Conservation (phyloP, 495 filamentous ascomycete species). For the Neurospora discreta region DNA sequence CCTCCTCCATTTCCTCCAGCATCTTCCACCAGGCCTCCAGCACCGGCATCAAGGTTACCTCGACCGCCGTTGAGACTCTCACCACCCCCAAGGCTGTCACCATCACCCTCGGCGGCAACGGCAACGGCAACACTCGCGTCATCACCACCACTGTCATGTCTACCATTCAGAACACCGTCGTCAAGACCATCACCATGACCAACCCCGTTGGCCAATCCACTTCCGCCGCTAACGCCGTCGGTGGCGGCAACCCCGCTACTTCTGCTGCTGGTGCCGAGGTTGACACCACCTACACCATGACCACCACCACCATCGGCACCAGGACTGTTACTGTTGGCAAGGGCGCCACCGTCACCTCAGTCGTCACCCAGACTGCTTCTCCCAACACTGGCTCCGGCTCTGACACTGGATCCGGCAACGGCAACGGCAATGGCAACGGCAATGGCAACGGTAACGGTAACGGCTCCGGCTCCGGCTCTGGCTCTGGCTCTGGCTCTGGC, state of each 20-base stretch:
- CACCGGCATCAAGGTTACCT: conserved; percentile 15
- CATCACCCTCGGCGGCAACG: conserved; percentile 25
- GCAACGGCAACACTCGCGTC: conserved; percentile 21
- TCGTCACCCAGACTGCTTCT: conserved; percentile 4
- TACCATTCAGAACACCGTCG: conserved; percentile 18
- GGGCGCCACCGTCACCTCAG: conserved; percentile 8
- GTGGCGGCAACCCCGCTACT: conserved; percentile 4
- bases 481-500: neutral
- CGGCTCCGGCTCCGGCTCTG: conserved; percentile 9
- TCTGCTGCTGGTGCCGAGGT: neutral
- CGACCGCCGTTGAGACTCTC: conserved; percentile 6
- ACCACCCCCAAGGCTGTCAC: conserved; percentile 25
- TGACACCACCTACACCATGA: conserved; percentile 13
- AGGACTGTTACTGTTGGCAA: conserved; percentile 27
- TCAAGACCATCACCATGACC: conserved; percentile 13
- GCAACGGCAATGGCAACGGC: conserved; percentile 20
- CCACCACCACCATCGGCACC: conserved; percentile 30
- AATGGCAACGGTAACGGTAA: neutral
- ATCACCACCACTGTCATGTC: conserved; percentile 29
- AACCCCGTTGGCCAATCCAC: conserved; percentile 4
- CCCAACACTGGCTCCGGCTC: conserved; percentile 10
- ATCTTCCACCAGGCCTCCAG: conserved; percentile 22
- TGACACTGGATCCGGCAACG: conserved; percentile 4
- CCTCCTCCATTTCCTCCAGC: conserved; percentile 29
- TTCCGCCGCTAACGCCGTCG: conserved; percentile 20